Base-by-base conservation (phyloP, 2,329 filamentous ascomycete genomes). In the Phialocephala subalpina region DNA sequence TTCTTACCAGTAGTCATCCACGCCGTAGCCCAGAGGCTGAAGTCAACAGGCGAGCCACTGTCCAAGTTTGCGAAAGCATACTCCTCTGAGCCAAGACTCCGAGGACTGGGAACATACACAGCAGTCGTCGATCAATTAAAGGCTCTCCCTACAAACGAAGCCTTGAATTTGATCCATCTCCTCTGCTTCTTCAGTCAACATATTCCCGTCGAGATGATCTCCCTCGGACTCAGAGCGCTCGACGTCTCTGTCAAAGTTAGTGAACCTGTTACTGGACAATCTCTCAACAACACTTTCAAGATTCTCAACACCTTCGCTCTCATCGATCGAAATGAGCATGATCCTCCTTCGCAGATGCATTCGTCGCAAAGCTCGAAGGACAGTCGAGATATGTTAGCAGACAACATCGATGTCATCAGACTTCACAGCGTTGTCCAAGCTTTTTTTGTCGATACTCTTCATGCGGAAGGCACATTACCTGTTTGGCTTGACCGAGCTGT, bases 1-100 rank as follows among this genome's bases (percentile, higher is more conserved):
- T 84, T 87, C 62, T 79, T 92, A 16, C 90, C 90, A 0, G 79
- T 92, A 7, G 90, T 90, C 68, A 89, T 92, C 22, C 88, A 91
- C 70, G 86, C 89, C 0, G 86, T 89, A 1, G 87, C 87, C 0
- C 84, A 87, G 68, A 83, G 88, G 38, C 78, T 92, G 16, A 88
- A 85, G 63, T 83, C 85, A 2, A 88, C 87, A 0, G 80, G 82
- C 20, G 89, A 90, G 68, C 86, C 88, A 0, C 79, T 92, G 2
- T 83, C 86, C 0, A 87, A 82, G 68, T 91, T 89, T 67, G 78
- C 88, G n/a, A 81, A 82, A 66, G 84, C 84, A 1, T 89, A 86
- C 65, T 80, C 83, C 45, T 84, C 81, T 1, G 84, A 86, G 52
- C 84, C 86, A 6, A 85, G 84, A 67, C 82, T 87, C 0, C 83